Conservation (phyloP, 129 eudicot species). For the Smallanthus sonchifolius region DNA sequence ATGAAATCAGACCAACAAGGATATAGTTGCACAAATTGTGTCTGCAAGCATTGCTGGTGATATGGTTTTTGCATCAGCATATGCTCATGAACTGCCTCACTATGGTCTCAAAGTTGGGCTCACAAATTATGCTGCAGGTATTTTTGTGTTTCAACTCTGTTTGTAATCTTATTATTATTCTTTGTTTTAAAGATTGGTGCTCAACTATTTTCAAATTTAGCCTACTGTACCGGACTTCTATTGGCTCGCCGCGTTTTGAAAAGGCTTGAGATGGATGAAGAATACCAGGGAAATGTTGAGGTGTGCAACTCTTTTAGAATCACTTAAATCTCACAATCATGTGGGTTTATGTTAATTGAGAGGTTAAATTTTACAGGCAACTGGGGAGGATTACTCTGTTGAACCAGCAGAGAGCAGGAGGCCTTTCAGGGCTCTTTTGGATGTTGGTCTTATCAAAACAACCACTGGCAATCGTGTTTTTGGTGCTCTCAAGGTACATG, state of each 20-base stretch:
- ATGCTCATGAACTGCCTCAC: constrained; percentile 51
- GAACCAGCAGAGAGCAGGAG: constrained; percentile 59
- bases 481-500: constrained; percentile 55
- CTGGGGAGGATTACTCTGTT: constrained; percentile 52
- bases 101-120: constrained; percentile 61
- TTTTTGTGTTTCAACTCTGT: background rate
- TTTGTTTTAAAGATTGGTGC: background rate
- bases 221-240: constrained; percentile 49
- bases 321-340: background rate
- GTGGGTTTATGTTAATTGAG: background rate
- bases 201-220: constrained; percentile 9
- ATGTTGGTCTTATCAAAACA: constrained; percentile 56
- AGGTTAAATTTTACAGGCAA: constrained; percentile 30
- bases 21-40: constrained; percentile 45
- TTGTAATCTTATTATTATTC: background rate
- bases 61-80: constrained; percentile 50
- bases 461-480: constrained; percentile 64
- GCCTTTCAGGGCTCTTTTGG: constrained; percentile 61
- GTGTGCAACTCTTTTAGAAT: background rate
- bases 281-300: constrained; percentile 62
- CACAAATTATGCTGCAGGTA: constrained; percentile 60
- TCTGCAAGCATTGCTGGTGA: constrained; percentile 67
- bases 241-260: constrained; percentile 63
- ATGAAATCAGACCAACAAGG: constrained; percentile 43
- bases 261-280: constrained; percentile 53